These are phyloP conservation scores for Aspergillus melleus DNA, from an alignment of 2,329 filamentous ascomycete species.

Conservation along the genomic window DNA sequence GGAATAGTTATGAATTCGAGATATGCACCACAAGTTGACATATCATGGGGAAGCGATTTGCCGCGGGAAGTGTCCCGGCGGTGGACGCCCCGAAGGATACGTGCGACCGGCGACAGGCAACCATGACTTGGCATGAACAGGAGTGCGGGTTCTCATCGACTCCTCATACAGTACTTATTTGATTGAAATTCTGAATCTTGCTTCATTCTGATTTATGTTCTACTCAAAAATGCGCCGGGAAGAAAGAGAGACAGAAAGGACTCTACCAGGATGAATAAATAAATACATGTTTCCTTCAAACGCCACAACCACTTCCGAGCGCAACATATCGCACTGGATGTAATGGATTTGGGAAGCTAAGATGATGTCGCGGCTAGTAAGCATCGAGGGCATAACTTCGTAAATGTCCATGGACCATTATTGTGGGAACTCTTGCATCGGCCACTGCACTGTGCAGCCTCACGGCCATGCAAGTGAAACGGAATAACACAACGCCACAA, in stretches of 20 bases:
- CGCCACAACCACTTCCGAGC: not conserved
- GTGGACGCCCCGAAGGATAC: not conserved
- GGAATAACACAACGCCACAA: not conserved
- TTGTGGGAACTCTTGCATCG: not conserved
- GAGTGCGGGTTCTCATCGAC: too few relatives aligned
- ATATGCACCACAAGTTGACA: too few relatives aligned
- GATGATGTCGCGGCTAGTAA: not conserved
- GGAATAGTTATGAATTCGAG: not conserved
- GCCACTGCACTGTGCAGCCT: not conserved
- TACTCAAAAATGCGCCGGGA: not conserved
- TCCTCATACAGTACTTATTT: too few relatives aligned
- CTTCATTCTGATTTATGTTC: not conserved
- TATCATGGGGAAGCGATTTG: not conserved
- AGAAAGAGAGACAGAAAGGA: too few relatives aligned
- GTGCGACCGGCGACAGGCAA: not conserved
- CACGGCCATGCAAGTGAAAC: not conserved
- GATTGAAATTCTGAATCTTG: not conserved
- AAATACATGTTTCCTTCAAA: not conserved
- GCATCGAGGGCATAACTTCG: constrained; percentile 13
- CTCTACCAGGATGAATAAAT: too few relatives aligned
- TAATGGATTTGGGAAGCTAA: not conserved
- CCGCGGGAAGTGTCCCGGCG: not conserved
- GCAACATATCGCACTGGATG: not conserved
- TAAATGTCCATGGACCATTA: constrained; percentile 4
- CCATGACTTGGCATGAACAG: too few relatives aligned